Conservation (phyloP, 345 rosid genomes). For the Euphorbia peplus region DNA sequence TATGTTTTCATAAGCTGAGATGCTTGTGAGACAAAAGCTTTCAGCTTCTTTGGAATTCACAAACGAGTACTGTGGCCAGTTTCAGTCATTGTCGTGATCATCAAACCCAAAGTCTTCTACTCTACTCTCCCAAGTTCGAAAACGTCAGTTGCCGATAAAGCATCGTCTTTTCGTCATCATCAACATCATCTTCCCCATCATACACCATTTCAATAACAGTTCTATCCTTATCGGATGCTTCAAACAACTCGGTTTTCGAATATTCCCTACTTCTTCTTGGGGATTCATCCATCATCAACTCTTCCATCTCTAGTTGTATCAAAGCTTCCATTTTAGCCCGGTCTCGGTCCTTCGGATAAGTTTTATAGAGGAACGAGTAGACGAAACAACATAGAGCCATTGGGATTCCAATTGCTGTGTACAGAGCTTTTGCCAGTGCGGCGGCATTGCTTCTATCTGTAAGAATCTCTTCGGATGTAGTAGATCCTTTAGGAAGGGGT, state of each 20-base stretch:
- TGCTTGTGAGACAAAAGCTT: background rate
- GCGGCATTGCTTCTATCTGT: constrained; percentile 74
- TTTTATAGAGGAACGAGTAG: constrained; percentile 69
- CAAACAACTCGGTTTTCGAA: background rate
- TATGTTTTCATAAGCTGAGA: background rate
- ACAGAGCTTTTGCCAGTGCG: constrained; percentile 74
- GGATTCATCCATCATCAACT: constrained; percentile 18
- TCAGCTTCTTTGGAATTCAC: background rate
- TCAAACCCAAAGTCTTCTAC: constrained; percentile 5
- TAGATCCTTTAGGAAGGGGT: constrained; percentile 51
- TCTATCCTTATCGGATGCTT: constrained; percentile 16
- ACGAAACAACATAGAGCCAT: constrained; percentile 72
- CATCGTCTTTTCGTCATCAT: constrained; percentile 30
- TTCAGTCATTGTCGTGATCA: background rate
- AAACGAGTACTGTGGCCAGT: background rate
- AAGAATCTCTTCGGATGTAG: constrained; percentile 39
- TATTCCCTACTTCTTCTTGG: background rate
- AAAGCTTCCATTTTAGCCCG: constrained; percentile 74
- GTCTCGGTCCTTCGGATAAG: constrained; percentile 76
- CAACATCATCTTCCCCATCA: constrained; percentile 23
- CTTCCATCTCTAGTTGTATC: constrained; percentile 73
- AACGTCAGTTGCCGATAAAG: constrained; percentile 39
- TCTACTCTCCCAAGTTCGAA: constrained; percentile 31
- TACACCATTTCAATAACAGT: constrained; percentile 24
- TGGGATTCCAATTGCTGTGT: constrained; percentile 70